Evolutionary conservation across 2,329 filamentous ascomycete genomes (phyloP), one percentile per base, ranked within the genome.

Genomic region (Microdochium bolleyi): DNA sequence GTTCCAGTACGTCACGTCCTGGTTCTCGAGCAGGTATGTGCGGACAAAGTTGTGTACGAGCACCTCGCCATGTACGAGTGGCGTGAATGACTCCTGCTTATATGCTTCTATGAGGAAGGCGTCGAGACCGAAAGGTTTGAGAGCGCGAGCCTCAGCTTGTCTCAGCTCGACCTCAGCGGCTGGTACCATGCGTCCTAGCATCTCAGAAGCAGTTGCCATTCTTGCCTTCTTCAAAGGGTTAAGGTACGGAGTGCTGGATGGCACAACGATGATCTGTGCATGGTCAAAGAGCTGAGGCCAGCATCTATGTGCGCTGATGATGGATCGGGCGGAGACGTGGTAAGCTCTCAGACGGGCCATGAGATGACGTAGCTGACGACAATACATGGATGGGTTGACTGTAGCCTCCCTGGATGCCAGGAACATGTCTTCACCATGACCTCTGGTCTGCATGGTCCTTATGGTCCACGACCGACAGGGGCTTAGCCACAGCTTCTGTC

Each of bases 41-140:
- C 34, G 34, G 13, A 64, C 34, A 34, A 63, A 62, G 14, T 64
- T 58, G 10, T 67, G 59, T 0, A 71, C 56, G 0, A 66, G 55
- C 0, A 70, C 52, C 48, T 73, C 70, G 1, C 67, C 61, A 49
- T 74, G 71, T 0, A 74, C 69, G 5, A 55, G 54, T 0, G 67
- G 67, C 3, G 9, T 61, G 34, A 65, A 67, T 0, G 16, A 27
- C 0, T 10, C 0, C 1, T 52, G 58, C 1, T 52, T 34, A 30
- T 24, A 55, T 14, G 54, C 46, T 2, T 50, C 10, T 19, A 25
- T 34, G 24, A 60, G 58, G 13, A 59, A 50, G 0, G 41, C 48
- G 14, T 70, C 61, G 1, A 70, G 51, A 1, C 53, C 14, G 13
- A 62, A 57, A 9, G 22, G 24, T 13, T 68, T 59, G 16, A 70